Evolutionary conservation across 371 early-diverging fungal species (phyloP), one percentile per base, ranked within the genome.

Genomic region (Lichtheimia ramosa): DNA sequence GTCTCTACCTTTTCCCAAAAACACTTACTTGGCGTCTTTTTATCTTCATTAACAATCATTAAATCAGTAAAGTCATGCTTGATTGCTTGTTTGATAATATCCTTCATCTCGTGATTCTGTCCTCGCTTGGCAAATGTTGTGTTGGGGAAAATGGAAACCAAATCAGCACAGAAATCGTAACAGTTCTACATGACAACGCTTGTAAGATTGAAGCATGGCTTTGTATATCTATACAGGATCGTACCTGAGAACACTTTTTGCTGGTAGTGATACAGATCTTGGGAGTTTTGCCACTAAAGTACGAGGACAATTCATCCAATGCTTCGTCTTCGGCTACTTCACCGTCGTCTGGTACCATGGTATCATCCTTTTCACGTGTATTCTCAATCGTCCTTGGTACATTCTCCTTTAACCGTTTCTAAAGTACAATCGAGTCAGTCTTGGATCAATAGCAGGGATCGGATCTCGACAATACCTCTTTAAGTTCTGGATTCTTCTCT

Each of bases 261-360:
- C 87, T 91, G 5, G 99, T 96, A 7, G 99, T 99, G 6, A 99
- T 84, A n/a, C 97, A 74, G 27, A 99, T 86, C 77, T 98, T 98
- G 34, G 99, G 97, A 39, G 87, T 69, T 56, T 86, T 70, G 24
- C 95, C 96, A 50, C 77, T 83, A 68, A 96, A 99, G 73, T 96
- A 98, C 55, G 79, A 67, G 1, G 96, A 86, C 74, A 96, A 93
- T 73, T 99, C 99, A 67, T 99, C 98, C 48, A 84, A 83, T 15
- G 88, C 93, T 69, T 96, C 95, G 51, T 96, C 96, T 34, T 89
- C 75, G n/a, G 85, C 82, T 5, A 95, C 92, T 68, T 89, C 92
- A 13, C 88, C 91, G 34, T 88, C 91, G 21, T 86, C 87, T 3
- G 81, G 89, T 3, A 96, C 92, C 53, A 96, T 84, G 0, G 97